Evolutionary conservation across 148 eudicot species (phyloP).

Genomic region (Agrostemma githago): DNA sequence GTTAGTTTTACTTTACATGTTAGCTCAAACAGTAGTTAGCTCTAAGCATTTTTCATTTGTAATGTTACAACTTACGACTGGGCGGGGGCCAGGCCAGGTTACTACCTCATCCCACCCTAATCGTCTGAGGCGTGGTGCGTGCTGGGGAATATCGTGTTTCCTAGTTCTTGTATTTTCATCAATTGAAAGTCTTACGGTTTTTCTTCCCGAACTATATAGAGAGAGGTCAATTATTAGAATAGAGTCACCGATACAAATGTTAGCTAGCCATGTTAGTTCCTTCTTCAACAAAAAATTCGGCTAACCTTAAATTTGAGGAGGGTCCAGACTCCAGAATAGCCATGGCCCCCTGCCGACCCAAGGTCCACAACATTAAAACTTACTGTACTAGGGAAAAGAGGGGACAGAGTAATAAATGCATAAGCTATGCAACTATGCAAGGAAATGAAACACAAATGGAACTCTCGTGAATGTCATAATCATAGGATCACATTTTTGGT

Average conservation of each 20-base stretch:
- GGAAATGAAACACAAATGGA: not conserved
- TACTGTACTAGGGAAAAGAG: not conserved
- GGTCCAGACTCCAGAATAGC: not conserved
- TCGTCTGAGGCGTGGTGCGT: no score
- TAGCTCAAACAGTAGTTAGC: not conserved
- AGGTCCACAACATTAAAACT: not conserved
- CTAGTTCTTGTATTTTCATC: not conserved
- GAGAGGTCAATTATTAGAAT: no score
- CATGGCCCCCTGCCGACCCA: not conserved
- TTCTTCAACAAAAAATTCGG: not conserved
- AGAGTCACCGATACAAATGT: no score
- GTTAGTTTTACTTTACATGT: not conserved
- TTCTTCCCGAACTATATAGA: not conserved
- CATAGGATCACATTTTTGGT: conserved; percentile 7
- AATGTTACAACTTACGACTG: not conserved
- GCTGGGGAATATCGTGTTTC: not conserved
- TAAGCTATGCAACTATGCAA: no score
- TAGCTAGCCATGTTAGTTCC: not conserved
- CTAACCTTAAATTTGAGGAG: not conserved
- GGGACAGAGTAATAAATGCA: not conserved
- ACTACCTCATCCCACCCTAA: no score
- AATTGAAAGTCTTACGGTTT: not conserved
- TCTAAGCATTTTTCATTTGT: not conserved
- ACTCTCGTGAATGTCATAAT: not conserved
- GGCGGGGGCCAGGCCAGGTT: no score